Base-by-base conservation (phyloP, 768 basidiomycete genomes). In the Rhizopogon sp. region DNA sequence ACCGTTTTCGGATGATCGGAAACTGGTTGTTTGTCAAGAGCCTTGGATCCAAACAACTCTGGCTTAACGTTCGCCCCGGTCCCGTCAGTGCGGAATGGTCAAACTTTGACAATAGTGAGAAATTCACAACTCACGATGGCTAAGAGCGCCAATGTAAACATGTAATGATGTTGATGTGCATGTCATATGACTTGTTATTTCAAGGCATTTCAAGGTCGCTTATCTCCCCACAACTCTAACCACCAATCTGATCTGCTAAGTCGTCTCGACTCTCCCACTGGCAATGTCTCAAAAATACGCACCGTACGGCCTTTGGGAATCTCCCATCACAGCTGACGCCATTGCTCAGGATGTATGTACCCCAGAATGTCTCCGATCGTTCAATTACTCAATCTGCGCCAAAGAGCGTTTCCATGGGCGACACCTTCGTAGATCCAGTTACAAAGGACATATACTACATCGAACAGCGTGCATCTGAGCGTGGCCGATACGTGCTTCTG, bases 241-340 rank as follows among this genome's bases (percentile, higher is more conserved):
- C 22, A 5, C 20, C 13, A 35, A 35, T 37, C 47, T 20, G 8
- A 22, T 22, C 8, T 16, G 3, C 43, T 7, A 50, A 16, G 25
- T 11, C 16, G 29, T 43, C 25, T 16, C 28, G 20, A 16, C 6
- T n/a, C 55, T 28, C 17, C 17, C 37, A n/a, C n/a, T n/a, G n/a
- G n/a, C n/a, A 14, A 53, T 53, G 47, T 37, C 47, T 53, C 22
- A 22, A 31, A 61, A 59, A 14, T 55, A 58, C 2, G 79, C 79
- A 4, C 79, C 83, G 0, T 87, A 77, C 58, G 86, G 84, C 13
- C 77, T 74, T 14, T 87, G 85, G 84, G 67, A 66, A 2, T 83
- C 83, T 3, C 79, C 80, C 2, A 77, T 87, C 56, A 74, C 75
- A 1, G 66, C 78, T 9, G 76, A 82, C 28, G 65, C 71, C 9